Percentiles rank a stretch among this genome's conserved stretches.
These are phyloP conservation scores for Venturia pyrina DNA, from an alignment of 2,329 filamentous ascomycete genomes.

Conservation along the genomic window DNA sequence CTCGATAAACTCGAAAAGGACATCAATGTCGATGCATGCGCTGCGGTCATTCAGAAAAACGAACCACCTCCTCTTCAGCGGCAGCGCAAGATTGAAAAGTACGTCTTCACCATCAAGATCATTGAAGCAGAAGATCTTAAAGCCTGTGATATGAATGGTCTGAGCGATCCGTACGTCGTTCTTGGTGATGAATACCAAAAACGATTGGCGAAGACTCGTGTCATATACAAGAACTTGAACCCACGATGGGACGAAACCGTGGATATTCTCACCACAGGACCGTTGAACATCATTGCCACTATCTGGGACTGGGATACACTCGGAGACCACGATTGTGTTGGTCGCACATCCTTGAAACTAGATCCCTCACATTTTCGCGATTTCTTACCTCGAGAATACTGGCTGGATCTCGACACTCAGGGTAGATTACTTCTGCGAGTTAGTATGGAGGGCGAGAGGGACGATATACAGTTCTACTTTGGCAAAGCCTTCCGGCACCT, in stretches of 20 bases:
- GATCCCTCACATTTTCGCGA: slow-evolving; percentile 96
- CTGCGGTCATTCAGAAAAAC: slow-evolving; percentile 65
- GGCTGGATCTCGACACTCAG: slow-evolving; percentile 94
- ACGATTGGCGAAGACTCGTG: slow-evolving; percentile 84
- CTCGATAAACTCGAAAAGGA: slow-evolving; percentile 81
- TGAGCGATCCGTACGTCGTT: slow-evolving; percentile 94
- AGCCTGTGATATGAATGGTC: slow-evolving; percentile 90
- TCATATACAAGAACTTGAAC: slow-evolving; percentile 82
- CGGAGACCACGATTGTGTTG: slow-evolving; percentile 94
- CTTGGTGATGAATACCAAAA: slow-evolving; percentile 97
- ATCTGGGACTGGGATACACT: slow-evolving; percentile 98
- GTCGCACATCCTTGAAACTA: slow-evolving; percentile 92
- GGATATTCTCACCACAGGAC: slow-evolving; percentile 85
- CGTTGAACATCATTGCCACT: slow-evolving; percentile 90
- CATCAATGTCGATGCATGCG: slow-evolving; percentile 87
- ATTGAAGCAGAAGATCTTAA: slow-evolving; percentile 97
- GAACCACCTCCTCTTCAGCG: slow-evolving; percentile 61
- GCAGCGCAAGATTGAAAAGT: slow-evolving; percentile 67
- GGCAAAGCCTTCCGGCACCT: slow-evolving; percentile 92
- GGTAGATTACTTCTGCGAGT: slow-evolving; percentile 80
- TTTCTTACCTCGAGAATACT: slow-evolving; percentile 91
- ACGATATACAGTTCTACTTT: slow-evolving; percentile 98
- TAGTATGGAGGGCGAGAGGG: slow-evolving; percentile 96
- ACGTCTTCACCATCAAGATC: slow-evolving; percentile 97
- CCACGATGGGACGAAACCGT: slow-evolving; percentile 96